Evolutionary conservation across 495 filamentous ascomycete genomes (phyloP).

Genomic region (Penicillium simplicissimum): DNA sequence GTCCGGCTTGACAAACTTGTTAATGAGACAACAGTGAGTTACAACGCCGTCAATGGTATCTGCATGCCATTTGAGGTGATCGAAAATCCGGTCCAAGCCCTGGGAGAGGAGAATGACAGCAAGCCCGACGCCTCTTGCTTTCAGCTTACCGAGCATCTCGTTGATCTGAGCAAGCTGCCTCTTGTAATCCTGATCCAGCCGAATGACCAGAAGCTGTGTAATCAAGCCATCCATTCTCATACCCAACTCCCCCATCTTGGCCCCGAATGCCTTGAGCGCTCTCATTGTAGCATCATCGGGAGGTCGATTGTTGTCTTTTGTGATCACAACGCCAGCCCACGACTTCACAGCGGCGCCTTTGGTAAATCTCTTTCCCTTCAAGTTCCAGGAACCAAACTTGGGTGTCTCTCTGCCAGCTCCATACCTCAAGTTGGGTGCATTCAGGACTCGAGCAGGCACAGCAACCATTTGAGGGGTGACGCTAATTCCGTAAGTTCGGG

Average conservation of each 20-base stretch:
- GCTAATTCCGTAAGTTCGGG: slow-evolving; percentile 4
- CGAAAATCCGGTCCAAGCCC: slow-evolving; percentile 53
- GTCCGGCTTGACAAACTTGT: slow-evolving; percentile 25
- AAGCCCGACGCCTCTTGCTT: neutral
- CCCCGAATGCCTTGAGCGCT: neutral
- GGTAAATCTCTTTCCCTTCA: slow-evolving; percentile 13
- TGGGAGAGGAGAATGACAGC: slow-evolving; percentile 60
- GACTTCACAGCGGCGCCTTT: neutral
- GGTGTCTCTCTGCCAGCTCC: neutral
- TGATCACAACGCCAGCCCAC: slow-evolving; percentile 10
- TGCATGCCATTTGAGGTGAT: slow-evolving; percentile 60
- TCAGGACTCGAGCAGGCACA: slow-evolving; percentile 21
- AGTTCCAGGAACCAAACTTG: slow-evolving; percentile 22
- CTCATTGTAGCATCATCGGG: neutral
- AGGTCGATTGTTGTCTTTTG: neutral
- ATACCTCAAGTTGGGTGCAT: slow-evolving; percentile 21
- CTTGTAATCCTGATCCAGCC: neutral
- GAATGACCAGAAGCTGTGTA: neutral
- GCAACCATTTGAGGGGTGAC: slow-evolving; percentile 15
- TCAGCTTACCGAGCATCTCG: neutral
- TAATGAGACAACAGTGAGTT: slow-evolving; percentile 56
- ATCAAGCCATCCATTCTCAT: neutral
- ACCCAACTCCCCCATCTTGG: neutral
- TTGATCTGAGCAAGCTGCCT: neutral
- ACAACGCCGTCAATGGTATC: slow-evolving; percentile 61